phyloP scores from a whole-genome alignment of 495 filamentous ascomycete species.

The Trichocladium uniseriatum region DNA sequence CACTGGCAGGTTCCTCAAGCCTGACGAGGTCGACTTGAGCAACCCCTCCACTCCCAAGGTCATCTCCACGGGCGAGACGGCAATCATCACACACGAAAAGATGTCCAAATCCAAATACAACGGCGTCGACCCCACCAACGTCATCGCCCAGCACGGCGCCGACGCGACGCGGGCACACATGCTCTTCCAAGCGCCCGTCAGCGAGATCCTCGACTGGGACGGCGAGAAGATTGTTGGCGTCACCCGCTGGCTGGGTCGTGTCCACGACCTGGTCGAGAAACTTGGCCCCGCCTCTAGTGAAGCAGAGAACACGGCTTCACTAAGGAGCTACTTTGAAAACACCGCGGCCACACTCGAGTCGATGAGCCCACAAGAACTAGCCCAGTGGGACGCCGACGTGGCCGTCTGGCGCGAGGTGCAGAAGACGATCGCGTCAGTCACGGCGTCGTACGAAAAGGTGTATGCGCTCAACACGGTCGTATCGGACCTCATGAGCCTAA shows the following conservation, averaged over 20 bases:
- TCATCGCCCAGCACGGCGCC: constrained; percentile 64
- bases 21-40: constrained; percentile 61
- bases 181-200: constrained; percentile 76
- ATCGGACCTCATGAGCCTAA: constrained; percentile 70
- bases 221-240: constrained; percentile 73
- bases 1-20: constrained; percentile 68
- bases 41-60: constrained; percentile 49
- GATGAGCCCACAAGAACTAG: constrained; percentile 13
- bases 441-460: constrained; percentile 55
- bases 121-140: constrained; percentile 70
- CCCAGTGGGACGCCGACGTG: constrained; percentile 41
- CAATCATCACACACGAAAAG: constrained; percentile 67
- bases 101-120: constrained; percentile 98
- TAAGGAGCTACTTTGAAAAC: constrained; percentile 26
- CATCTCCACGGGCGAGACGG: constrained; percentile 44
- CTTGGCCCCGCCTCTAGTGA: constrained; percentile 7
- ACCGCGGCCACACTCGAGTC: constrained; percentile 3
- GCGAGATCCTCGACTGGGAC: constrained; percentile 80
- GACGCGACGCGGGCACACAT: constrained; percentile 81
- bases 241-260: constrained; percentile 63
- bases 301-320: not conserved
- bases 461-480: constrained; percentile 73
- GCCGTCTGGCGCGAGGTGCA: constrained; percentile 56
- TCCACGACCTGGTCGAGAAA: constrained; percentile 50
- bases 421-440: constrained; percentile 57